These are phyloP conservation scores for Sarocladium oryzae DNA, from an alignment of 2,329 filamentous ascomycete species.

Conservation along the genomic window DNA sequence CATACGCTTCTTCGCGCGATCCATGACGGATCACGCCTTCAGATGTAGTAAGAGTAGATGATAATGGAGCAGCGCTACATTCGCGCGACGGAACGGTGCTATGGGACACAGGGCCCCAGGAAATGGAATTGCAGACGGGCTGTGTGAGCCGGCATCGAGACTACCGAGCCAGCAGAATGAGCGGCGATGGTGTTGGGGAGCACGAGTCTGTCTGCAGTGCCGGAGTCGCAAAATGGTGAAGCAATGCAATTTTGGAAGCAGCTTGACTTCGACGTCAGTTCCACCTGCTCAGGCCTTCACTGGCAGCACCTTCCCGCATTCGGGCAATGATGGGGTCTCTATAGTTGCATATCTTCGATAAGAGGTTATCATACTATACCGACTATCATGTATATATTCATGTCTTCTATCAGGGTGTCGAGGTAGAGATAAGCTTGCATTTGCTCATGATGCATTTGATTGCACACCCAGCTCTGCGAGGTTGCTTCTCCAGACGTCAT, in stretches of 20 bases:
- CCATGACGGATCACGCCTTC: constrained; percentile 43
- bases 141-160: constrained; percentile 33
- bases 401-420: background rate
- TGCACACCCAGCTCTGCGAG: background rate
- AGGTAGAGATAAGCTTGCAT: background rate
- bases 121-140: constrained; percentile 27
- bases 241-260: constrained; percentile 5
- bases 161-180: constrained; percentile 23
- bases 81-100: constrained; percentile 36
- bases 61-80: constrained; percentile 34
- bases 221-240: constrained; percentile 8
- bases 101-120: constrained; percentile 32
- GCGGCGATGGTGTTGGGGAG: constrained; percentile 10
- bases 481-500: no score
- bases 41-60: constrained; percentile 13
- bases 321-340: no score
- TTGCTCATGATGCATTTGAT: background rate
- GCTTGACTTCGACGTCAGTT: constrained; percentile 5
- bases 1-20: constrained; percentile 59
- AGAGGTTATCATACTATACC: no score
- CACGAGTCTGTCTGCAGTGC: constrained; percentile 9
- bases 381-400: background rate
- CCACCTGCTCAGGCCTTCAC: background rate
- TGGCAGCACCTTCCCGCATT: no score
- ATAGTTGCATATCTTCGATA: no score